Evolutionary conservation across 2,329 filamentous ascomycete genomes (phyloP).

Genomic region (Neurospora crassa): DNA sequence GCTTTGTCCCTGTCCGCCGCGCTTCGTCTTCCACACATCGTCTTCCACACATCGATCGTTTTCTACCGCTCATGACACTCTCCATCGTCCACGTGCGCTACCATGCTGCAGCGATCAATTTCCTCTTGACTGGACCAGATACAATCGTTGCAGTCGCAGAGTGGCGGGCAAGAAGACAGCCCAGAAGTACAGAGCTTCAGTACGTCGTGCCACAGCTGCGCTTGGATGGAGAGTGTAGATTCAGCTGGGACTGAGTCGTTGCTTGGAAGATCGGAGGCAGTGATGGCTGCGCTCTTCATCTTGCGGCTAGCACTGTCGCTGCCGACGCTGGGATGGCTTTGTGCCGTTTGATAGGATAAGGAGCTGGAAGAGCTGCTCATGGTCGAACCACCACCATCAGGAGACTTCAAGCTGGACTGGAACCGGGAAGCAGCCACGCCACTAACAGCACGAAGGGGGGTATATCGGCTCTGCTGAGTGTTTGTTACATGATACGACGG

Average conservation of each 20-base stretch:
- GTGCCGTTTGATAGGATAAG: rapidly evolving
- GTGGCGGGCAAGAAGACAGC: rapidly evolving
- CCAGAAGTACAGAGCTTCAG: not conserved
- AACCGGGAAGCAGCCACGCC: not conserved
- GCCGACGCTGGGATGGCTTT: not conserved
- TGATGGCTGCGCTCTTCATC: too few species aligned
- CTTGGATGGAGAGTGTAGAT: not conserved
- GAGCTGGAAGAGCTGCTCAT: not conserved
- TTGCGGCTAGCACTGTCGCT: too few species aligned
- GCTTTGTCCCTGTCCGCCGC: not conserved
- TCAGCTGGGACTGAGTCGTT: not conserved
- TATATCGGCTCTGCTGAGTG: not conserved
- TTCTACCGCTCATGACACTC: not conserved
- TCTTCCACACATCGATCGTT: not conserved
- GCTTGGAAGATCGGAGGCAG: not conserved
- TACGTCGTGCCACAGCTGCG: not conserved
- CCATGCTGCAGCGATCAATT: not conserved
- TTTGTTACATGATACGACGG: not conserved
- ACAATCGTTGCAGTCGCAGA: not conserved
- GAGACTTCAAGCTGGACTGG: not conserved
- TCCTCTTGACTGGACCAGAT: not conserved
- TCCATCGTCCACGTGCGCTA: not conserved
- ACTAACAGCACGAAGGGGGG: not conserved
- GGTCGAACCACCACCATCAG: not conserved
- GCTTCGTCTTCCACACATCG: too few species aligned